Percentiles rank a stretch among this genome's conserved stretches.
phyloP scores from a whole-genome alignment of 768 basidiomycete genomes.

The Leccinum subgranulosum region DNA sequence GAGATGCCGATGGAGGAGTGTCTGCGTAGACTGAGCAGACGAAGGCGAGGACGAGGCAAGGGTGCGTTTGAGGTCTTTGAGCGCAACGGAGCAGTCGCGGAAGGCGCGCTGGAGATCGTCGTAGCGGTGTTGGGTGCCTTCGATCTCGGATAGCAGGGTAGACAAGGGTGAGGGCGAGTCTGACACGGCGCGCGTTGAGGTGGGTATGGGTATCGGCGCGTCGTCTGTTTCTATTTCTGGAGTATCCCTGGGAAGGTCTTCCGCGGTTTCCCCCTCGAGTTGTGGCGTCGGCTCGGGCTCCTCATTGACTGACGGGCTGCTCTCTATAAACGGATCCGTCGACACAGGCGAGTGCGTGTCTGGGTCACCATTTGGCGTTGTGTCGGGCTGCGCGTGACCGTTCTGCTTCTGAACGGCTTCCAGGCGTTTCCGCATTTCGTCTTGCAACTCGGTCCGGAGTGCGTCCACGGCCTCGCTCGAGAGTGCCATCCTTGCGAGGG shows the following conservation, averaged over 20 bases:
- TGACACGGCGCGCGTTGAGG: neutral
- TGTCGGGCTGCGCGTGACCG: neutral
- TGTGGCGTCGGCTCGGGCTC: constrained; percentile 1
- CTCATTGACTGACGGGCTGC: constrained; percentile 6
- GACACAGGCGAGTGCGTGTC: no score
- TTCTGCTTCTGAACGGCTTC: constrained; percentile 18
- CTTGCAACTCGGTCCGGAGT: constrained; percentile 56
- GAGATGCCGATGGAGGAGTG: constrained; percentile 31
- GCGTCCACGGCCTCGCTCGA: constrained; percentile 49
- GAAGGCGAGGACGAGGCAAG: constrained; percentile 11
- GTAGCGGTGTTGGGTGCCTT: constrained; percentile 49
- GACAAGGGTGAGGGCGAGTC: neutral
- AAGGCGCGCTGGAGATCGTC: constrained; percentile 59
- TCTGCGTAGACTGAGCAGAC: neutral
- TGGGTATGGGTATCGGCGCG: neutral
- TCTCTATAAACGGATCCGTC: no score
- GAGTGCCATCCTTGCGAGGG: constrained; percentile 49
- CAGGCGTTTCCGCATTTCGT: constrained; percentile 51
- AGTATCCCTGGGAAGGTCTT: neutral
- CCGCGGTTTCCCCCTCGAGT: neutral
- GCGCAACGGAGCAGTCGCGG: constrained; percentile 64
- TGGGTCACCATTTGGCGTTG: no score
- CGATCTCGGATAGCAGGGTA: constrained; percentile 48
- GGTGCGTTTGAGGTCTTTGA: constrained; percentile 51
- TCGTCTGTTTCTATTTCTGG: neutral